Evolutionary conservation across 805 yeast genomes (phyloP).

Genomic region (Starmerella vitae): DNA sequence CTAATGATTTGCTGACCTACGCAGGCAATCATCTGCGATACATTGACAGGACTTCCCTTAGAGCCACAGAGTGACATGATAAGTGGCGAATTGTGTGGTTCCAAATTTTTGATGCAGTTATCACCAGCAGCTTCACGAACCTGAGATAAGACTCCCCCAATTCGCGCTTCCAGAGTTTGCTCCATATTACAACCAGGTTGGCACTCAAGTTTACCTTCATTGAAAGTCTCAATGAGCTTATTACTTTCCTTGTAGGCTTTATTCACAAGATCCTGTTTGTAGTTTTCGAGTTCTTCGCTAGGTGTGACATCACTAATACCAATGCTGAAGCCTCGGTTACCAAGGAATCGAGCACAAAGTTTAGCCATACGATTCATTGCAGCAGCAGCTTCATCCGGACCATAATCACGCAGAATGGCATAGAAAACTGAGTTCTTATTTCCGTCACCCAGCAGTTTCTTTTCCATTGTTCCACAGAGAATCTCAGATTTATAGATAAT

Average conservation of each 20-base stretch:
- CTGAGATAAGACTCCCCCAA: slow-evolving; percentile 88
- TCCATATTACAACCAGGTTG: slow-evolving; percentile 99
- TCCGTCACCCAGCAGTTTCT: slow-evolving; percentile 92
- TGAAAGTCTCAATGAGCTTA: slow-evolving; percentile 64
- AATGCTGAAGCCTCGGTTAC: slow-evolving; percentile 91
- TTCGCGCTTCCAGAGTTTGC: slow-evolving; percentile 93
- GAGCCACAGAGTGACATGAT: slow-evolving; percentile 99
- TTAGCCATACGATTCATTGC: slow-evolving; percentile 99
- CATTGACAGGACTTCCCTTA: slow-evolving; percentile 94
- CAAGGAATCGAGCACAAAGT: slow-evolving; percentile 86
- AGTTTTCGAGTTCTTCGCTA: slow-evolving; percentile 55
- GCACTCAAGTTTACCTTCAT: slow-evolving; percentile 81
- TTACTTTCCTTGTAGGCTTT: slow-evolving; percentile 84
- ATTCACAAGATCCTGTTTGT: slow-evolving; percentile 81
- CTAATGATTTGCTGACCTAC: slow-evolving; percentile 98
- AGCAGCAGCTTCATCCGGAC: slow-evolving; percentile 87
- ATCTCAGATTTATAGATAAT: slow-evolving; percentile 80
- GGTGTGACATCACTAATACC: slow-evolving; percentile 98
- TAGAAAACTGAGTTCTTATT: slow-evolving; percentile 93
- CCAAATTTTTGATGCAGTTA: slow-evolving; percentile 85
- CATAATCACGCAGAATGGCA: slow-evolving; percentile 87
- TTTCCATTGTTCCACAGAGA: slow-evolving; percentile 92
- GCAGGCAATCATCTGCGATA: slow-evolving; percentile 95
- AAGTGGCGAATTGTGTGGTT: slow-evolving; percentile 82
- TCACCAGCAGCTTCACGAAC: slow-evolving; percentile 99